Conservation (phyloP, 106 monocot species). For the Gastrodia elata region DNA sequence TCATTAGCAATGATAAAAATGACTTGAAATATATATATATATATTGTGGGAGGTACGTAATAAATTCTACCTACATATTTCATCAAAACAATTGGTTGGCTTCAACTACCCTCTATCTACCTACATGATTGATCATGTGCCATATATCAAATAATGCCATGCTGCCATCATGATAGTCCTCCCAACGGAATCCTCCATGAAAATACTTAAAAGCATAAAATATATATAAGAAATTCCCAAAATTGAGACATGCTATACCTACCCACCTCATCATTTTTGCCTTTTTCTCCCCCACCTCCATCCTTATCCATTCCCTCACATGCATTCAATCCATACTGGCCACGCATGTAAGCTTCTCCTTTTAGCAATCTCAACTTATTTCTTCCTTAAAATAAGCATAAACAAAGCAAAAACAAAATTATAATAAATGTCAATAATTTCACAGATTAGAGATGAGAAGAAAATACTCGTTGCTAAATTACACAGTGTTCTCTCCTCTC, state of each 20-base stretch:
- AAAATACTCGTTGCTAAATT: neutral
- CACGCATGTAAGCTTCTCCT: neutral
- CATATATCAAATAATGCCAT: neutral
- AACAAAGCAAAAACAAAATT: too few species aligned
- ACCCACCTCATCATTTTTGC: neutral
- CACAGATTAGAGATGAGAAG: neutral
- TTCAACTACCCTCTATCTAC: neutral
- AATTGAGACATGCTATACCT: neutral
- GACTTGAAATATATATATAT: too few species aligned
- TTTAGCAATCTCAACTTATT: too few species aligned
- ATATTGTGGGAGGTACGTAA: too few species aligned
- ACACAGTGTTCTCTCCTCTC: neutral
- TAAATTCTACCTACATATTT: too few species aligned
- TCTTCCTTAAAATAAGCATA: too few species aligned
- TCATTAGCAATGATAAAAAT: too few species aligned
- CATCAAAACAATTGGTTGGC: neutral
- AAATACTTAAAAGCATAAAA: neutral
- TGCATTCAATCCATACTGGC: neutral
- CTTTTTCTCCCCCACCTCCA: neutral
- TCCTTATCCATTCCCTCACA: neutral
- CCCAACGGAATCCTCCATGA: neutral
- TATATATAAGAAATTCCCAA: neutral
- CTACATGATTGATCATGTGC: slow-evolving; percentile 2
- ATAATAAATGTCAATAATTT: neutral
- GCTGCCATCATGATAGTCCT: neutral